A percentile compares a stretch with the other conserved stretches of the same genome.
Evolutionary conservation across 2,329 filamentous ascomycete genomes (phyloP).

Genomic region (Calonectria pseudoturangicola): DNA sequence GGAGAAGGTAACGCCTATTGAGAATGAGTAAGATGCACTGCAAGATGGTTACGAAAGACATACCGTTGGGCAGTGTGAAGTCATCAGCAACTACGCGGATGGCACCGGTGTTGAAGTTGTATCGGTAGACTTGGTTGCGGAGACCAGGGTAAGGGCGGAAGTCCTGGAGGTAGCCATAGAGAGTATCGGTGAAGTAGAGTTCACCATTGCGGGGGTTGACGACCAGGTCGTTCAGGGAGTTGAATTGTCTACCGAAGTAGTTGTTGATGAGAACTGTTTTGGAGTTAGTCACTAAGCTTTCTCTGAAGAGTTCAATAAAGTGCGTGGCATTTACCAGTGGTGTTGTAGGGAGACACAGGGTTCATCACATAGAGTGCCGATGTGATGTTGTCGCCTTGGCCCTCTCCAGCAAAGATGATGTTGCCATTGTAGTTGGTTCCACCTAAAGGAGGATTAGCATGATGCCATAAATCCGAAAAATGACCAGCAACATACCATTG

Average conservation of each 20-base stretch:
- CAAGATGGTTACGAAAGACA: rapidly evolving
- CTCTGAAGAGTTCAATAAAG: rapidly evolving
- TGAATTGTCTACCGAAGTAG: slow-evolving; percentile 76
- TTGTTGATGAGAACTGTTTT: slow-evolving; percentile 71
- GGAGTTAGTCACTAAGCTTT: background rate
- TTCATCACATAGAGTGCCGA: slow-evolving; percentile 54
- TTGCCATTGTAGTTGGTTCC: slow-evolving; percentile 70
- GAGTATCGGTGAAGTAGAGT: slow-evolving; percentile 79
- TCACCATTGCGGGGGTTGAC: slow-evolving; percentile 72
- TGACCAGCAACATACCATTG: slow-evolving; percentile 62
- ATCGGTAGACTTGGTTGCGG: slow-evolving; percentile 76
- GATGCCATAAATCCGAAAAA: rapidly evolving
- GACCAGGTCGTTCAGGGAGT: slow-evolving; percentile 75
- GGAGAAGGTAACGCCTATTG: slow-evolving; percentile 71
- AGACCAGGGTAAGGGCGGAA: slow-evolving; percentile 73
- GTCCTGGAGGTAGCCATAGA: slow-evolving; percentile 75
- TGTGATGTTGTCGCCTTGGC: slow-evolving; percentile 63
- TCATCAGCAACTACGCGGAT: slow-evolving; percentile 75
- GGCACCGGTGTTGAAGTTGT: slow-evolving; percentile 69
- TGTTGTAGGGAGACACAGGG: slow-evolving; percentile 67
- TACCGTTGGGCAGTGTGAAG: slow-evolving; percentile 73
- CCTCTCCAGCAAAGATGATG: slow-evolving; percentile 70
- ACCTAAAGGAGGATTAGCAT: slow-evolving; percentile 56
- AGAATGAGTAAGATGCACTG: background rate
- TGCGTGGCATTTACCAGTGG: slow-evolving; percentile 60